phyloP scores from a whole-genome alignment of 2,329 filamentous ascomycete genomes.

The Hymenoscyphus occultus region DNA sequence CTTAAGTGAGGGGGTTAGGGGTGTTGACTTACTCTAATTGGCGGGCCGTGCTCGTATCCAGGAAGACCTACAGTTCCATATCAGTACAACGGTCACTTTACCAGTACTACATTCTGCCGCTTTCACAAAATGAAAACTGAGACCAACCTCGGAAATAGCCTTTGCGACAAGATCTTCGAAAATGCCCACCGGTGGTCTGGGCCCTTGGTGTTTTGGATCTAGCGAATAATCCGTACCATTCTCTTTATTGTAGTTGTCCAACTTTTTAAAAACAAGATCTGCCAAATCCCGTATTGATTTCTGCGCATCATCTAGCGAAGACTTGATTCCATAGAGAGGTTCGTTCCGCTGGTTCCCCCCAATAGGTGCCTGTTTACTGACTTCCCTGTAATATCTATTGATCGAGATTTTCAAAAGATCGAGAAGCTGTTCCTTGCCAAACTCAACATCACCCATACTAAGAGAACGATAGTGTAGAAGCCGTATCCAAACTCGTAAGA shows the following conservation, averaged over 20 bases:
- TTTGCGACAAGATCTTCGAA: background rate
- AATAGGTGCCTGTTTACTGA: background rate
- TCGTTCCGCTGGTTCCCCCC: background rate
- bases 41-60: background rate
- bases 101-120: background rate
- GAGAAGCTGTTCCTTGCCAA: background rate
- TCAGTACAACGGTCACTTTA: background rate
- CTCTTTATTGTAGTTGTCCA: background rate
- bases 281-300: background rate
- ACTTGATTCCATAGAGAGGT: background rate
- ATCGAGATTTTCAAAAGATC: background rate
- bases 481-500: background rate
- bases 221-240: background rate
- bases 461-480: background rate
- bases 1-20: background rate
- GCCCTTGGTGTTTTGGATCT: background rate
- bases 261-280: background rate
- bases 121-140: background rate
- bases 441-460: background rate
- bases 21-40: background rate
- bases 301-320: background rate
- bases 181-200: background rate
- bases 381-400: background rate
- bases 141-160: background rate
- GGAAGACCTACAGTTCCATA: background rate